phyloP scores from a whole-genome alignment of 306 rosid species.

The Prunus kanzakura region DNA sequence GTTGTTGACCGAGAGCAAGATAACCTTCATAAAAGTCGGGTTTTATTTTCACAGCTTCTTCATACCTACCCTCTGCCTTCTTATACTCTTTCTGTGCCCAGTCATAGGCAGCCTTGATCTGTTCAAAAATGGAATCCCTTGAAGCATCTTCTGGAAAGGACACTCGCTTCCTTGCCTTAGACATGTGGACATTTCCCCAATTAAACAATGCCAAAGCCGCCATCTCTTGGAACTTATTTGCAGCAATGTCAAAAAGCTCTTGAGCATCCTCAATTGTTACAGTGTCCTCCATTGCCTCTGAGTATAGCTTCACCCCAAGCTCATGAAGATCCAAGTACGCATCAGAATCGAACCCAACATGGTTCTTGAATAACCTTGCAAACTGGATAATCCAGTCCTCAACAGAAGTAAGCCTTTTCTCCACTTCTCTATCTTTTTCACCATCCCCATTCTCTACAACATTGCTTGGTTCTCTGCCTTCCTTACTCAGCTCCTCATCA shows the following conservation, averaged over 20 bases:
- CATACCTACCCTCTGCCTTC: constrained; percentile 64
- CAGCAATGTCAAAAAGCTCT: constrained; percentile 73
- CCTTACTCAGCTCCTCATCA: constrained; percentile 23
- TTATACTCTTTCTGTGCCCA: constrained; percentile 78
- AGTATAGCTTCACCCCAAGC: constrained; percentile 79
- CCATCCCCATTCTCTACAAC: constrained; percentile 38
- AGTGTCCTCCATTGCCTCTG: constrained; percentile 80
- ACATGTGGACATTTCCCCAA: constrained; percentile 92
- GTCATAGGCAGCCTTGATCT: constrained; percentile 51
- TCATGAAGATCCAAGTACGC: constrained; percentile 81
- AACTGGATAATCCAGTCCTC: constrained; percentile 96
- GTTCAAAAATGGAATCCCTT: constrained; percentile 47
- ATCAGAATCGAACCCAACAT: constrained; percentile 91
- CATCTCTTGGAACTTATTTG: constrained; percentile 90
- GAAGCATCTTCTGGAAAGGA: constrained; percentile 51
- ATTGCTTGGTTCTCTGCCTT: constrained; percentile 14
- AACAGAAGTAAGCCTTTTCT: constrained; percentile 31
- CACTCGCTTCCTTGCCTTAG: constrained; percentile 67
- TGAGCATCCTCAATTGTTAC: constrained; percentile 70
- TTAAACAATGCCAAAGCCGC: constrained; percentile 85
- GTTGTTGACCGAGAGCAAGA: constrained; percentile 88
- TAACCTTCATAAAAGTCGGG: constrained; percentile 75
- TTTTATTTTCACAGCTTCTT: constrained; percentile 69
- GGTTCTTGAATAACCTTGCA: constrained; percentile 92
- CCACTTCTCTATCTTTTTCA: constrained; percentile 30